Conservation (phyloP, 805 yeast genomes). For the Candida mattraensis region DNA sequence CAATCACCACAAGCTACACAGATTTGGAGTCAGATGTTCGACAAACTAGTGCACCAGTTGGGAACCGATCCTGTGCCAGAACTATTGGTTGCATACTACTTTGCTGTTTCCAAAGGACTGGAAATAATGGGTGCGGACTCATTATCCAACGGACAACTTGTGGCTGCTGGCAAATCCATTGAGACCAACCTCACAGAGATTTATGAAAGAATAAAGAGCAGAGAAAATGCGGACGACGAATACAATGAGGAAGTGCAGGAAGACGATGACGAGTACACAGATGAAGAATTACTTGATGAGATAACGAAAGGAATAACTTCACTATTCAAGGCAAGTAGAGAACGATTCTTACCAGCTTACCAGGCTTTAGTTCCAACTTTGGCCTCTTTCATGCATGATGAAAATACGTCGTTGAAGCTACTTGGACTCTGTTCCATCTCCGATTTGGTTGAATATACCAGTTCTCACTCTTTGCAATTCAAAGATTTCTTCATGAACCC, state of each 20-base stretch:
- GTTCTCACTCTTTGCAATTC: slow-evolving; percentile 62
- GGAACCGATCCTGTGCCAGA: slow-evolving; percentile 82
- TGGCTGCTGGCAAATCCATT: slow-evolving; percentile 57
- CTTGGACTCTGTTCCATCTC: slow-evolving; percentile 80
- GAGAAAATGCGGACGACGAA: slow-evolving; percentile 79
- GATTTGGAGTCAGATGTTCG: slow-evolving; percentile 70
- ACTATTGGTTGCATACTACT: slow-evolving; percentile 73
- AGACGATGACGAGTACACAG: slow-evolving; percentile 82
- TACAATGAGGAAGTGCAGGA: slow-evolving; percentile 84
- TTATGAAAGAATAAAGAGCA: slow-evolving; percentile 65
- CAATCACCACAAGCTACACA: slow-evolving; percentile 57
- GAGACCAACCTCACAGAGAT: slow-evolving; percentile 63
- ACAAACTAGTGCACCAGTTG: slow-evolving; percentile 65
- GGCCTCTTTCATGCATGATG: slow-evolving; percentile 60
- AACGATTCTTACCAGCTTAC: slow-evolving; percentile 62
- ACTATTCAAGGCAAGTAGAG: slow-evolving; percentile 62
- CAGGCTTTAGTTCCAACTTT: slow-evolving; percentile 63
- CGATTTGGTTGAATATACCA: slow-evolving; percentile 79
- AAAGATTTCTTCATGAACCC: slow-evolving; percentile 63
- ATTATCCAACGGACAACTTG: slow-evolving; percentile 54
- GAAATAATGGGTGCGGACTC: slow-evolving; percentile 66
- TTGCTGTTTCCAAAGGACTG: slow-evolving; percentile 65
- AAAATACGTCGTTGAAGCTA: slow-evolving; percentile 63
- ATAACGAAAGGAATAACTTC: slow-evolving; percentile 72
- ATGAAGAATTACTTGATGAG: slow-evolving; percentile 87